A percentile compares a stretch with the other conserved stretches of the same genome.
phyloP scores from a whole-genome alignment of 495 filamentous ascomycete genomes.

The Penicillium bovifimosum region DNA sequence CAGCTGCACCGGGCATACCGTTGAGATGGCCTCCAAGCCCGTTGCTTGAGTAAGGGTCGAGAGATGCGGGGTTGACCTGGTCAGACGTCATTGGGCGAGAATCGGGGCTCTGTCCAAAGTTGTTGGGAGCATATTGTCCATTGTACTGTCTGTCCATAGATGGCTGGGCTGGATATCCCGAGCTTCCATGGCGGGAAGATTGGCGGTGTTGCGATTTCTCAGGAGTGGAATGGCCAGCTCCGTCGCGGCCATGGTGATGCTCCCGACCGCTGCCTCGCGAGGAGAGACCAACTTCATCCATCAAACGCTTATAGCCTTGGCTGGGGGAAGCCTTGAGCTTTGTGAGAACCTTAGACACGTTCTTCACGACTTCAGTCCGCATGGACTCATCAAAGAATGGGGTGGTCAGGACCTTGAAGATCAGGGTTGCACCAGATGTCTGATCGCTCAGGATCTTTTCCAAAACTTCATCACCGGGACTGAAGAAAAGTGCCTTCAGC shows the following conservation, averaged over 20 bases:
- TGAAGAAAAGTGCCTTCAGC: conserved; percentile 91
- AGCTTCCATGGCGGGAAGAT: conserved; percentile 41
- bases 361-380: conserved; percentile 80
- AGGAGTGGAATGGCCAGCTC: conserved; percentile 34
- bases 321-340: conserved; percentile 87
- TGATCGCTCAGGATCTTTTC: conserved; percentile 91
- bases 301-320: conserved; percentile 95
- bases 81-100: conserved; percentile 38
- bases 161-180: conserved; percentile 37
- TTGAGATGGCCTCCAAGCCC: conserved; percentile 28
- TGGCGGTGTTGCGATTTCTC: conserved; percentile 48
- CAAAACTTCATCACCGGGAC: conserved; percentile 75
- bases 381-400: conserved; percentile 95
- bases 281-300: conserved; percentile 92
- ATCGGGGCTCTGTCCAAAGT: conserved; percentile 34
- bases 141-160: conserved; percentile 46
- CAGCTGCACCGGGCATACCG: conserved; percentile 21
- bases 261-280: conserved; percentile 51
- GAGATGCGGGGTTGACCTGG: conserved; percentile 30
- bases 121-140: conserved; percentile 37
- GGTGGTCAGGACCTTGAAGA: conserved; percentile 97
- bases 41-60: conserved; percentile 41
- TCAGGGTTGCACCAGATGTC: conserved; percentile 86
- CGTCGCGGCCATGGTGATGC: conserved; percentile 40
- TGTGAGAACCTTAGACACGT: conserved; percentile 81